Percentiles rank a stretch among this genome's conserved stretches.
These are phyloP conservation scores for Geotrichum australiense DNA, from an alignment of 1,139 yeast genomes.

Conservation along the genomic window DNA sequence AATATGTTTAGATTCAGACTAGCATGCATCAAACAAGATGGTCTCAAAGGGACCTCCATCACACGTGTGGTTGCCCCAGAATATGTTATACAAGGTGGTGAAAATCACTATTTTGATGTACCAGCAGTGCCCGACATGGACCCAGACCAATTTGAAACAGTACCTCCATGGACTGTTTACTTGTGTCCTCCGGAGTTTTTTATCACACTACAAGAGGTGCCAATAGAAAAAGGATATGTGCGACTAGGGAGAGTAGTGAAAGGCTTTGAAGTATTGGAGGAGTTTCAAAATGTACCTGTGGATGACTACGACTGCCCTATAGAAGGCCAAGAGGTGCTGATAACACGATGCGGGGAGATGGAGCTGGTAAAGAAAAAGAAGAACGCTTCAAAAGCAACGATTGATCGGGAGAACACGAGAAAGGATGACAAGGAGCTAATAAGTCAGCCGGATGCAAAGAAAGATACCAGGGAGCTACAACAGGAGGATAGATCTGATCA, in stretches of 20 bases:
- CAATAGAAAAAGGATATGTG: constrained; percentile 37
- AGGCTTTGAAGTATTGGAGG: constrained; percentile 60
- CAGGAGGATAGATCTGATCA: too few species aligned
- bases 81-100: constrained; percentile 79
- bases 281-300: constrained; percentile 27
- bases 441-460: neutral
- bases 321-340: constrained; percentile 41
- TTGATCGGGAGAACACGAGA: neutral
- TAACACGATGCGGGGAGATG: constrained; percentile 53
- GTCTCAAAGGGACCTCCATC: constrained; percentile 17
- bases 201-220: constrained; percentile 24
- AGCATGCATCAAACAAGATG: constrained; percentile 25
- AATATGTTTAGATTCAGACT: neutral
- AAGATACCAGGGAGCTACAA: too few species aligned
- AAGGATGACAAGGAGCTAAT: too few species aligned
- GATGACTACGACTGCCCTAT: constrained; percentile 34
- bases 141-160: neutral
- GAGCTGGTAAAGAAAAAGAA: constrained; percentile 22
- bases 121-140: neutral
- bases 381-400: neutral
- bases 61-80: constrained; percentile 55
- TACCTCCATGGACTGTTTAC: neutral
- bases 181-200: constrained; percentile 40
- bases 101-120: constrained; percentile 47
- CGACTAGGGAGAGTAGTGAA: constrained; percentile 58